phyloP scores from a whole-genome alignment of 768 basidiomycete species.

The Auricularia heimuer region DNA sequence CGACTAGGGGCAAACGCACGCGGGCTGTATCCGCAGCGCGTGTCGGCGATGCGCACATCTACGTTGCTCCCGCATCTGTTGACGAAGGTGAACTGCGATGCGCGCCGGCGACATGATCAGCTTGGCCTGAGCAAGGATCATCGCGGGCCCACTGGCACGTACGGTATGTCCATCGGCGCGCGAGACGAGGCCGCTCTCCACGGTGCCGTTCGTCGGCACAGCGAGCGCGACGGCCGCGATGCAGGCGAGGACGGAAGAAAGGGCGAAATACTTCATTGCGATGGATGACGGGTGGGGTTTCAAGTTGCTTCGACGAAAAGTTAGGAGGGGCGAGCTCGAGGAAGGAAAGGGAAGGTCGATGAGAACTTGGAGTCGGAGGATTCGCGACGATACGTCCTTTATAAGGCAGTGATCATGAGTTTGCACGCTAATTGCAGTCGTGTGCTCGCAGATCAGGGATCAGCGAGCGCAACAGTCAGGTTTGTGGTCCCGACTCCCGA shows the following conservation, averaged over 20 bases:
- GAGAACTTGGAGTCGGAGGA: too few relatives aligned
- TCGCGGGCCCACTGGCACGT: not conserved
- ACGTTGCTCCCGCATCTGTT: slow-evolving; percentile 26
- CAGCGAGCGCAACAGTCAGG: too few relatives aligned
- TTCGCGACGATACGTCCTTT: too few relatives aligned
- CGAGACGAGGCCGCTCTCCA: not conserved
- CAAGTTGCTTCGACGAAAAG: too few relatives aligned
- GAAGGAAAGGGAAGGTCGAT: not conserved
- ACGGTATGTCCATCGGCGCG: not conserved
- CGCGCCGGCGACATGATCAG: not conserved
- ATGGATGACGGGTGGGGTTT: too few relatives aligned
- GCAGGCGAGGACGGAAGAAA: not conserved
- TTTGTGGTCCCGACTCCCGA: too few relatives aligned
- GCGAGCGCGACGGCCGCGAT: not conserved
- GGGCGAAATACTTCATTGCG: not conserved
- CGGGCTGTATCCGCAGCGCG: slow-evolving; percentile 33
- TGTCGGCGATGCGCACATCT: slow-evolving; percentile 27
- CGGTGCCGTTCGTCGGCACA: not conserved
- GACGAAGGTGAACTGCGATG: slow-evolving; percentile 19
- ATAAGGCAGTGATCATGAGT: too few relatives aligned
- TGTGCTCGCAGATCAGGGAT: too few relatives aligned
- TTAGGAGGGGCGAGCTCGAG: not conserved
- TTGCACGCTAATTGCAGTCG: too few relatives aligned
- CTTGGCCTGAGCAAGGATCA: too few relatives aligned
- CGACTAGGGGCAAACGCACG: not conserved